Evolutionary conservation across 75 land plant genomes (phyloP).

Genomic region (Pinus taeda): DNA sequence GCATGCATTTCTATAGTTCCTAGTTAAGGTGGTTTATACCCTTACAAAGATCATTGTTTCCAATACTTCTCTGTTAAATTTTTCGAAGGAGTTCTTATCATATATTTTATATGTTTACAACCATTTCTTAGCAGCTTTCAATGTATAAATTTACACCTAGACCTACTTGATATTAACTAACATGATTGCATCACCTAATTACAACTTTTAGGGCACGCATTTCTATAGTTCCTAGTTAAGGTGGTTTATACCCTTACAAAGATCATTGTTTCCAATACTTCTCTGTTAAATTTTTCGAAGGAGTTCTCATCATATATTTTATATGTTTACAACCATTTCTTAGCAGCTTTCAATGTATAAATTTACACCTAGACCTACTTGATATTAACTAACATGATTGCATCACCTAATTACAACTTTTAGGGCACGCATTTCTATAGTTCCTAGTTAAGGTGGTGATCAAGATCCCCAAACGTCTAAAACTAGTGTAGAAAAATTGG

Average conservation of each 20-base stretch:
- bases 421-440: neutral
- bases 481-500: neutral
- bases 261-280: too few relatives aligned
- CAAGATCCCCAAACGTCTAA: neutral
- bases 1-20: slow-evolving; percentile 1
- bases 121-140: neutral
- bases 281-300: too few relatives aligned
- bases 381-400: too few relatives aligned
- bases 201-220: neutral
- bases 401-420: neutral
- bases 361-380: neutral
- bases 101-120: too few relatives aligned
- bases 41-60: too few relatives aligned
- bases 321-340: too few relatives aligned
- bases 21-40: neutral
- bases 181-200: too few relatives aligned
- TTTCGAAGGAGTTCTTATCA: too few relatives aligned
- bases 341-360: neutral
- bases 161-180: too few relatives aligned
- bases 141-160: neutral
- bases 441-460: neutral
- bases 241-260: too few relatives aligned
- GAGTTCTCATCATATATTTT: too few relatives aligned
- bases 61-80: too few relatives aligned
- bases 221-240: neutral